These are phyloP conservation scores for Brassica cretica DNA, from an alignment of 345 rosid species.

Conservation along the genomic window DNA sequence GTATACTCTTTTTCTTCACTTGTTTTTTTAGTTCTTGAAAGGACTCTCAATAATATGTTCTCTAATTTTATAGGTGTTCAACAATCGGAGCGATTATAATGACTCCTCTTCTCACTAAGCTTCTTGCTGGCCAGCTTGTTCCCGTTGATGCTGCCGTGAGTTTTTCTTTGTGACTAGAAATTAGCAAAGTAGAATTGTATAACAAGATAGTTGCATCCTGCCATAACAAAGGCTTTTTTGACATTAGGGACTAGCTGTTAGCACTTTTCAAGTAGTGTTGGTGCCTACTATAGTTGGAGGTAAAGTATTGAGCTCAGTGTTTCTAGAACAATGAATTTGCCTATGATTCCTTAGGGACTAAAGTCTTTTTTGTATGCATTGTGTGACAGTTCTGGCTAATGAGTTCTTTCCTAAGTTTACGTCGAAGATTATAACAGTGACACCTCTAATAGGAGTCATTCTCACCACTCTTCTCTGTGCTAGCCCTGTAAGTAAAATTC, in stretches of 20 bases:
- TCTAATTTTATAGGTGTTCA: slow-evolving; percentile 64
- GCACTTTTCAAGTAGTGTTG: slow-evolving; percentile 97
- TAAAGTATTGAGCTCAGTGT: slow-evolving; percentile 28
- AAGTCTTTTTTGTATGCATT: slow-evolving; percentile 13
- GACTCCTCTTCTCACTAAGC: slow-evolving; percentile 98
- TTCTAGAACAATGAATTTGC: not conserved
- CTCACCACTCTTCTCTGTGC: slow-evolving; percentile 94
- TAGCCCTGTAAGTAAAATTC: slow-evolving; percentile 70
- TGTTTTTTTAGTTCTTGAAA: slow-evolving; percentile 17
- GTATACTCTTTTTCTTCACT: slow-evolving; percentile 43
- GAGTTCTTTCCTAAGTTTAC: slow-evolving; percentile 95
- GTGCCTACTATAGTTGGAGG: slow-evolving; percentile 89
- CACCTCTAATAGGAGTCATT: slow-evolving; percentile 94
- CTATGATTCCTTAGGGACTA: not conserved
- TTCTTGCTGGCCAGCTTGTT: slow-evolving; percentile 99
- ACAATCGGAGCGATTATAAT: slow-evolving; percentile 94
- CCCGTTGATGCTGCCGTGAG: slow-evolving; percentile 95
- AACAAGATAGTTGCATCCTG: not conserved
- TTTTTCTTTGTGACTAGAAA: slow-evolving; percentile 12
- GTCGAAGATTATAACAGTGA: slow-evolving; percentile 69
- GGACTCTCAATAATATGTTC: not conserved
- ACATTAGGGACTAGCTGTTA: slow-evolving; percentile 83
- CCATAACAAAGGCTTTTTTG: not conserved
- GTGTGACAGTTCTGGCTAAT: slow-evolving; percentile 69
- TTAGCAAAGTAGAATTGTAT: not conserved